These are phyloP conservation scores for Hymenoscyphus linearis DNA, from an alignment of 2,329 filamentous ascomycete genomes.

Conservation along the genomic window DNA sequence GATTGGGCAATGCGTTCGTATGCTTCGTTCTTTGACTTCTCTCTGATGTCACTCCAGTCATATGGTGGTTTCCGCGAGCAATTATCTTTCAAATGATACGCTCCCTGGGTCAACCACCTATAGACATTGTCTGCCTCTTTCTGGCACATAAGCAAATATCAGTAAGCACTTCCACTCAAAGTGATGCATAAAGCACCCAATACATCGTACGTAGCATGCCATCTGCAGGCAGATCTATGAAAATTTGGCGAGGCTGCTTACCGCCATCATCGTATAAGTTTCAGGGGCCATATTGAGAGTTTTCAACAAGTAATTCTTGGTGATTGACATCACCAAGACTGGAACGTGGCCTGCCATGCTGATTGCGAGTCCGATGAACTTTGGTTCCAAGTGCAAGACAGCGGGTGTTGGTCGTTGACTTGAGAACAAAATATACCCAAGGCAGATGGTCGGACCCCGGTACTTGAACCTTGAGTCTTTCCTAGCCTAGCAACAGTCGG, in stretches of 20 bases:
- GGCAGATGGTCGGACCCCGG: not conserved
- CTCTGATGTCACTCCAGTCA: slow-evolving; percentile 32
- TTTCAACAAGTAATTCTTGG: slow-evolving; percentile 29
- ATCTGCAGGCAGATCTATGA: not conserved
- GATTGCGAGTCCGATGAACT: slow-evolving; percentile 1
- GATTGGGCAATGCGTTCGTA: slow-evolving; percentile 23
- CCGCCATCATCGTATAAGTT: slow-evolving; percentile 30
- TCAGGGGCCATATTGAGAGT: slow-evolving; percentile 25
- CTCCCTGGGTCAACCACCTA: slow-evolving; percentile 28
- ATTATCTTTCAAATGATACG: slow-evolving; percentile 28
- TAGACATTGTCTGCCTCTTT: slow-evolving; percentile 31
- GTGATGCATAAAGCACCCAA: not conserved
- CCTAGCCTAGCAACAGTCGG: not conserved
- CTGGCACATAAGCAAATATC: slow-evolving; percentile 17
- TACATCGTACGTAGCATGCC: not conserved
- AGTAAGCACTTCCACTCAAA: slow-evolving; percentile 18
- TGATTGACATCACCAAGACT: slow-evolving; percentile 30
- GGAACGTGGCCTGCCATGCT: slow-evolving; percentile 17
- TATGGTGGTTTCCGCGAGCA: slow-evolving; percentile 29
- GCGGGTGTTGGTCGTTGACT: slow-evolving; percentile 3
- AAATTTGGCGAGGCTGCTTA: slow-evolving; percentile 22
- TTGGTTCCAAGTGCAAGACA: not conserved
- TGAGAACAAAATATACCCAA: slow-evolving; percentile 7
- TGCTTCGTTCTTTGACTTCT: slow-evolving; percentile 30
- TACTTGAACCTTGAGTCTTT: not conserved